Evolutionary conservation across 2,329 filamentous ascomycete species (phyloP).

Genomic region (Aureobasidium melanogenum): DNA sequence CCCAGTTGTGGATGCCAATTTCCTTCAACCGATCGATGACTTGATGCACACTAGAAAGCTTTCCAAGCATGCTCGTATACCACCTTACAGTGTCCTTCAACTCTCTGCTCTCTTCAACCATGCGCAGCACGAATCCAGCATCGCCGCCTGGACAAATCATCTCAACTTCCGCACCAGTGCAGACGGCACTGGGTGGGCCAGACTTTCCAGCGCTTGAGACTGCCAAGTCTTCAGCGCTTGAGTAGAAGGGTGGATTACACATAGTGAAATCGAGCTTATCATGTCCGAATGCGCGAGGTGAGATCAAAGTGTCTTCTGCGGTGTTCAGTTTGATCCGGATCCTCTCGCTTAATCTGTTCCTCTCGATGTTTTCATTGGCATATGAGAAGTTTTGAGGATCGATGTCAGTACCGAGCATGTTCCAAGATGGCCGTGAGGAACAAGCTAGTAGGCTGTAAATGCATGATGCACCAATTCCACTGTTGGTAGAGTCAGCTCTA

Average conservation of each 20-base stretch:
- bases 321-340: constrained; percentile 56
- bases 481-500: constrained; percentile 21
- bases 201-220: constrained; percentile 57
- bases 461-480: constrained; percentile 78
- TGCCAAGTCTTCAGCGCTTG: constrained; percentile 60
- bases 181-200: constrained; percentile 59
- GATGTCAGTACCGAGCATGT: constrained; percentile 52
- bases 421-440: constrained; percentile 57
- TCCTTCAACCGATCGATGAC: constrained; percentile 52
- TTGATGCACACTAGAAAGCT: constrained; percentile 57
- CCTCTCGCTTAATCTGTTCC: constrained; percentile 56
- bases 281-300: constrained; percentile 47
- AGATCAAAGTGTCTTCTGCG: constrained; percentile 50
- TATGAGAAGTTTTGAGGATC: constrained; percentile 60
- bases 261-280: constrained; percentile 69
- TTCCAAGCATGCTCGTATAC: constrained; percentile 90
- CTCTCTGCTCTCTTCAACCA: constrained; percentile 59
- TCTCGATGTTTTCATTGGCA: constrained; percentile 57
- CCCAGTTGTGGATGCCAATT: constrained; percentile 63
- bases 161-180: constrained; percentile 69
- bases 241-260: constrained; percentile 93
- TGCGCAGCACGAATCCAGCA: constrained; percentile 60
- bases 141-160: constrained; percentile 76
- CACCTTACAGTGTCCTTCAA: constrained; percentile 60
- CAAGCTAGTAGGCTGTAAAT: constrained; percentile 85